phyloP scores from a whole-genome alignment of 306 rosid genomes.

The Argentina anserina region DNA sequence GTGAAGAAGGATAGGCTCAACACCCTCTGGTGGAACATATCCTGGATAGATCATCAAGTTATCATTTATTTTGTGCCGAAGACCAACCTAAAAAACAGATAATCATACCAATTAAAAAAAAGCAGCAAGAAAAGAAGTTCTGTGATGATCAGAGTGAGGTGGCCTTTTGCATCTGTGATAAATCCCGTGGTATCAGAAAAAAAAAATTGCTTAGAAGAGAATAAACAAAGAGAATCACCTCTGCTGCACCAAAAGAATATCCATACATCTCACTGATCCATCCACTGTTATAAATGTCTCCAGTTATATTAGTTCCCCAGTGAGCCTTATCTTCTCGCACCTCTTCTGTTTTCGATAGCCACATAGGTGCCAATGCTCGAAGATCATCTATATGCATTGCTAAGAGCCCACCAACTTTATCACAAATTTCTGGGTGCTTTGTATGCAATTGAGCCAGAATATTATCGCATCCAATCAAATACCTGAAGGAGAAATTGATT shows the following conservation, averaged over 20 bases:
- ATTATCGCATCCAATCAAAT: slow-evolving; percentile 88
- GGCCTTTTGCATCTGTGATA: neutral
- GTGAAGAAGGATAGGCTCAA: slow-evolving; percentile 92
- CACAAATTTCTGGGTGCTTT: slow-evolving; percentile 82
- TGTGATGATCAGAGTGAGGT: slow-evolving; percentile 6
- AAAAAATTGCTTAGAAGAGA: neutral
- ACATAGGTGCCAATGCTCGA: slow-evolving; percentile 83
- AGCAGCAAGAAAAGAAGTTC: neutral
- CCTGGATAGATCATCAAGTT: slow-evolving; percentile 97
- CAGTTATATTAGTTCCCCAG: slow-evolving; percentile 90
- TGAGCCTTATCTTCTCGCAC: slow-evolving; percentile 90
- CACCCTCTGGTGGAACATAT: slow-evolving; percentile 69
- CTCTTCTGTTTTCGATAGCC: slow-evolving; percentile 98
- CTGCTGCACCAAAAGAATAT: slow-evolving; percentile 97
- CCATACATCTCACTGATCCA: slow-evolving; percentile 99
- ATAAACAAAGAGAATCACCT: slow-evolving; percentile 49
- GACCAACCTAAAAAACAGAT: slow-evolving; percentile 65
- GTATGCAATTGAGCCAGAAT: slow-evolving; percentile 85
- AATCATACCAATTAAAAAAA: slow-evolving; percentile 9
- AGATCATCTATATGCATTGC: slow-evolving; percentile 94
- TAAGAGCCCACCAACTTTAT: slow-evolving; percentile 97
- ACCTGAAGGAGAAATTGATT: slow-evolving; percentile 44
- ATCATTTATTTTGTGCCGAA: slow-evolving; percentile 94
- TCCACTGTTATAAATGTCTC: slow-evolving; percentile 83
- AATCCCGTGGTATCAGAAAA: neutral